These are phyloP conservation scores for Cercospora nicotianae DNA, from an alignment of 2,329 filamentous ascomycete genomes.

Conservation along the genomic window DNA sequence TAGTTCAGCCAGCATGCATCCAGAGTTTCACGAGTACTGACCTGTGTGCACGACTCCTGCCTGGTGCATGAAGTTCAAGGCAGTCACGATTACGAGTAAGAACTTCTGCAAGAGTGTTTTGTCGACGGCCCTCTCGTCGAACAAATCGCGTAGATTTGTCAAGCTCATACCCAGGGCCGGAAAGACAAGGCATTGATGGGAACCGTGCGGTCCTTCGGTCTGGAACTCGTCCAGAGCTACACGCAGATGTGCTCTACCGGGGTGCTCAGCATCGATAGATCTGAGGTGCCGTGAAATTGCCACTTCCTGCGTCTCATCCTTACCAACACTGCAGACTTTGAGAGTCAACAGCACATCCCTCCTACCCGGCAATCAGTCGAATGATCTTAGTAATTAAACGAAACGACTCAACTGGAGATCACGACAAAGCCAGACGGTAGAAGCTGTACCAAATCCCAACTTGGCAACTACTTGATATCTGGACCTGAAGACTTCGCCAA, in stretches of 20 bases:
- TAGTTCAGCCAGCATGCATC: not conserved
- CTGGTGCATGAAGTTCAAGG: constrained; percentile 12
- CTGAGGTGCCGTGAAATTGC: not conserved
- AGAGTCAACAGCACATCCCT: not conserved
- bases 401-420: constrained; percentile 26
- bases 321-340: not conserved
- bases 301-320: not conserved
- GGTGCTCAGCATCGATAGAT: not conserved
- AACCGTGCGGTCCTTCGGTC: not conserved
- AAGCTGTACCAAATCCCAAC: constrained; percentile 44
- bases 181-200: not conserved
- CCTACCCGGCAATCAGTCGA: not conserved
- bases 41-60: constrained; percentile 28
- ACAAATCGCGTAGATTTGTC: not conserved
- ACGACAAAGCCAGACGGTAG: constrained; percentile 46
- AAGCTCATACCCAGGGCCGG: not conserved
- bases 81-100: constrained; percentile 15
- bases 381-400: not conserved
- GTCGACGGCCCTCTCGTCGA: constrained; percentile 17
- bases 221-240: not conserved
- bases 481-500: constrained; percentile 36
- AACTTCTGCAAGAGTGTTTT: constrained; percentile 23
- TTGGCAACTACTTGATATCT: constrained; percentile 46
- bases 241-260: not conserved
- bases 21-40: constrained; percentile 2